Evolutionary conservation across 768 basidiomycete species (phyloP).

Genomic region (Gyrodon lividus): DNA sequence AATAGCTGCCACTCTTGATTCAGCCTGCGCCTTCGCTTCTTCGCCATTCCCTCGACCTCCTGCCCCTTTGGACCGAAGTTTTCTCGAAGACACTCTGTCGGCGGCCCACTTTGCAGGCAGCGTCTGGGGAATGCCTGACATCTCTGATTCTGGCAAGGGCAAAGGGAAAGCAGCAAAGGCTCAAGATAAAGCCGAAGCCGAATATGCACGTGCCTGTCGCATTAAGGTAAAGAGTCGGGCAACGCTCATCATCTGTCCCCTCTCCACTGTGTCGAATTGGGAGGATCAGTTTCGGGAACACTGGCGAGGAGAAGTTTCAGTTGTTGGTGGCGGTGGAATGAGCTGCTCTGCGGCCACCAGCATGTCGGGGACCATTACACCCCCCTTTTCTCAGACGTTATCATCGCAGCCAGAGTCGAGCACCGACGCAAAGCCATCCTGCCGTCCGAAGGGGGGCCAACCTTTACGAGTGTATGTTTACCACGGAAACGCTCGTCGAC

Average conservation of each 20-base stretch:
- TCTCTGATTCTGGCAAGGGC: slow-evolving; percentile 44
- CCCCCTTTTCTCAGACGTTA: slow-evolving; percentile 38
- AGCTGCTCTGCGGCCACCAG: slow-evolving; percentile 31
- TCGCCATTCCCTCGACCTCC: slow-evolving; percentile 49
- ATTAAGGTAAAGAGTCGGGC: slow-evolving; percentile 85
- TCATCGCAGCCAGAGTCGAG: slow-evolving; percentile 27
- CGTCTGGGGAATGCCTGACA: slow-evolving; percentile 83
- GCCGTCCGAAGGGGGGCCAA: slow-evolving; percentile 45
- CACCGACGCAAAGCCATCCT: slow-evolving; percentile 25
- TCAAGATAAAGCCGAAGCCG: slow-evolving; percentile 71
- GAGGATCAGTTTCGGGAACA: slow-evolving; percentile 98
- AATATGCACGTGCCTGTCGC: slow-evolving; percentile 65
- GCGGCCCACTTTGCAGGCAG: slow-evolving; percentile 68
- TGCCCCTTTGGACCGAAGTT: slow-evolving; percentile 37
- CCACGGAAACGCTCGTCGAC: slow-evolving; percentile 86
- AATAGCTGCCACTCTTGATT: slow-evolving; percentile 78
- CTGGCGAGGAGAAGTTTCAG: slow-evolving; percentile 84
- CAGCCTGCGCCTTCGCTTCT: slow-evolving; percentile 65
- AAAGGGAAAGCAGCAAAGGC: slow-evolving; percentile 65
- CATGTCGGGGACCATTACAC: slow-evolving; percentile 35
- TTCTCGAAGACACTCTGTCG: slow-evolving; percentile 35
- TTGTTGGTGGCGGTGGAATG: slow-evolving; percentile 74
- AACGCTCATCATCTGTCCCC: slow-evolving; percentile 93
- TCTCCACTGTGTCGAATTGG: slow-evolving; percentile 98
- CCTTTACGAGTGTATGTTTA: slow-evolving; percentile 89